A percentile compares a stretch with the other conserved stretches of the same genome.
Conservation (phyloP, 164 flowering plant species). For the Litsea cubeba region DNA sequence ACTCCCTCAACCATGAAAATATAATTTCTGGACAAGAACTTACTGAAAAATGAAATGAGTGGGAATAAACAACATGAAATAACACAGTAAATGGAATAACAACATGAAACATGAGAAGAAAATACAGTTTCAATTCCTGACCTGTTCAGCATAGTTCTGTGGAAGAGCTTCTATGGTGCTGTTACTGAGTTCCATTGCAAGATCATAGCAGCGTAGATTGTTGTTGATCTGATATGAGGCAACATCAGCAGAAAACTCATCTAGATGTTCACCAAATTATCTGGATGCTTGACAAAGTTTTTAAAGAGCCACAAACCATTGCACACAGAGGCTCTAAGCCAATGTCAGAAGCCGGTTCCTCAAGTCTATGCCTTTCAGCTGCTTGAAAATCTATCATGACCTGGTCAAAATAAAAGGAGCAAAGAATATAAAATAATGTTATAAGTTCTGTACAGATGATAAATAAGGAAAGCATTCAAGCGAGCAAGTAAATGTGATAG, state of each 20-base stretch:
- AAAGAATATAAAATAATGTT: neutral
- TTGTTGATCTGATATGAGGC: slow-evolving; percentile 66
- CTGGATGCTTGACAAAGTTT: neutral
- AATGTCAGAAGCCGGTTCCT: slow-evolving; percentile 95
- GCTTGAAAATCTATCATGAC: slow-evolving; percentile 99
- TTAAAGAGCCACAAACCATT: slow-evolving; percentile 49
- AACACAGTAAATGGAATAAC: neutral
- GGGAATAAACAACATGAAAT: neutral
- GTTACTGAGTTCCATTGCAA: slow-evolving; percentile 88
- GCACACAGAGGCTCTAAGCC: slow-evolving; percentile 95
- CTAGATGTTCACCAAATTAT: neutral
- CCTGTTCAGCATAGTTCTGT: slow-evolving; percentile 89
- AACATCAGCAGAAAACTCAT: neutral
- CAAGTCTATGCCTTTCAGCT: slow-evolving; percentile 83
- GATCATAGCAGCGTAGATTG: slow-evolving; percentile 96
- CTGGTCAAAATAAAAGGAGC: slow-evolving; percentile 23
- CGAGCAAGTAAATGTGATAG: neutral
- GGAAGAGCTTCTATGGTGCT: slow-evolving; percentile 94
- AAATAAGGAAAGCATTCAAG: neutral
- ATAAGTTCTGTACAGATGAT: neutral
- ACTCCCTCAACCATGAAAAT: neutral
- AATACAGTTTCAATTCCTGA: slow-evolving; percentile 11
- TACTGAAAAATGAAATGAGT: neutral
- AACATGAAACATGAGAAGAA: neutral
- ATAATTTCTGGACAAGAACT: neutral